Evolutionary conservation across 2,329 filamentous ascomycete genomes (phyloP).

Genomic region (Drechmeria coniospora): DNA sequence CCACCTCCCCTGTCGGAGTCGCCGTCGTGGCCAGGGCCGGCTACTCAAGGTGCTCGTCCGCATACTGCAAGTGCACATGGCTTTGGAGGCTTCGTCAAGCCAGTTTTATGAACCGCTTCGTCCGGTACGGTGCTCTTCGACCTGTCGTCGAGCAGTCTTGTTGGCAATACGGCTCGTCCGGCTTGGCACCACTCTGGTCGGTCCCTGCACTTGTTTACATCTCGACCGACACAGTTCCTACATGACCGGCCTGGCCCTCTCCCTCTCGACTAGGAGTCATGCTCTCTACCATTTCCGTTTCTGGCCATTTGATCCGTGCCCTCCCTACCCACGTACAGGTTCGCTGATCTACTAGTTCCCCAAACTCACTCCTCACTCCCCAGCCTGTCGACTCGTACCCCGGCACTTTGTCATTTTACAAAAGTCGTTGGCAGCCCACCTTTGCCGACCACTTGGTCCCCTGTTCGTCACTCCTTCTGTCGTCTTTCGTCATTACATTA

Average conservation of each 20-base stretch:
- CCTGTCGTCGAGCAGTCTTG: no score
- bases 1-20: no score
- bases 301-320: conserved; percentile 21
- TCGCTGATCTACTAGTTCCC: conserved; percentile 13
- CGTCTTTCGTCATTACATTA: background rate
- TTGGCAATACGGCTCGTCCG: conserved; percentile 1
- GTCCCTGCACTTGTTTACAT: no score
- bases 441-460: background rate
- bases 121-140: no score
- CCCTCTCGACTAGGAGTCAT: conserved; percentile 9
- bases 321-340: no score
- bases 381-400: conserved; percentile 9
- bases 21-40: no score
- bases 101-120: no score
- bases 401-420: conserved; percentile 16
- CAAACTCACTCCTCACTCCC: conserved; percentile 5
- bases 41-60: no score
- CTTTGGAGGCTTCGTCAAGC: no score
- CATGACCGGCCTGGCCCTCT: conserved; percentile 2
- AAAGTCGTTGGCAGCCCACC: conserved; percentile 8
- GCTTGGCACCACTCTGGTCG: background rate
- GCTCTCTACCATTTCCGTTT: conserved; percentile 23
- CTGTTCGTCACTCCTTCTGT: background rate
- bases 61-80: no score
- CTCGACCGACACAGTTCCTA: no score